Evolutionary conservation across 768 basidiomycete species (phyloP).

Genomic region (Cystobasidium tubakii): DNA sequence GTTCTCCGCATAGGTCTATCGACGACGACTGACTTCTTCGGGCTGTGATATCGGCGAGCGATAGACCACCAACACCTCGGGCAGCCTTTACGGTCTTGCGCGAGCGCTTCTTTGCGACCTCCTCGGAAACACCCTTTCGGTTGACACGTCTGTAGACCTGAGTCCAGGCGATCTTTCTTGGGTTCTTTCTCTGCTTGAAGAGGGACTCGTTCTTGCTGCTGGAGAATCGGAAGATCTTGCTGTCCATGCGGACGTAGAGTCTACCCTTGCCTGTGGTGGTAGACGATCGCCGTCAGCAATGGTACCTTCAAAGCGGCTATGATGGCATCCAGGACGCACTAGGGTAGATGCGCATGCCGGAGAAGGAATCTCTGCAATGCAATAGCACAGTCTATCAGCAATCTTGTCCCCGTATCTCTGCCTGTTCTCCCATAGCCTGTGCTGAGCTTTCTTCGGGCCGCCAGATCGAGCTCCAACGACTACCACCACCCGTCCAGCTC

Average conservation of each 20-base stretch:
- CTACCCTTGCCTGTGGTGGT: constrained; percentile 34
- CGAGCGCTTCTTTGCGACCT: constrained; percentile 97
- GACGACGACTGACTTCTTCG: constrained; percentile 78
- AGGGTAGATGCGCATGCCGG: neutral
- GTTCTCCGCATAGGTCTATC: neutral
- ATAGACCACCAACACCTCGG: constrained; percentile 96
- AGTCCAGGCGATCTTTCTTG: constrained; percentile 65
- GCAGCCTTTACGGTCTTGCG: constrained; percentile 87
- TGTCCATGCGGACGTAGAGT: constrained; percentile 47
- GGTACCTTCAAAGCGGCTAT: neutral
- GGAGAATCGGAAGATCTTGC: constrained; percentile 57
- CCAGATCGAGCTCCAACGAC: neutral
- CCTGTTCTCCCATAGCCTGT: neutral
- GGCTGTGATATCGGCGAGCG: constrained; percentile 81
- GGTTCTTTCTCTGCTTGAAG: constrained; percentile 99
- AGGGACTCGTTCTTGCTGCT: constrained; percentile 89
- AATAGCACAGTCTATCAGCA: neutral
- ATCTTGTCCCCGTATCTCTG: neutral
- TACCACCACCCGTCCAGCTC: neutral
- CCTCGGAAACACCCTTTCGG: constrained; percentile 99
- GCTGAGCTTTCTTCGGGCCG: no score
- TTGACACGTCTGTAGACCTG: constrained; percentile 86
- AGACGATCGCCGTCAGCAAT: neutral
- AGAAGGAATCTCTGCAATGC: neutral
- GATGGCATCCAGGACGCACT: neutral